Base-by-base conservation (phyloP, 345 rosid species). In the Salix suchowensis region DNA sequence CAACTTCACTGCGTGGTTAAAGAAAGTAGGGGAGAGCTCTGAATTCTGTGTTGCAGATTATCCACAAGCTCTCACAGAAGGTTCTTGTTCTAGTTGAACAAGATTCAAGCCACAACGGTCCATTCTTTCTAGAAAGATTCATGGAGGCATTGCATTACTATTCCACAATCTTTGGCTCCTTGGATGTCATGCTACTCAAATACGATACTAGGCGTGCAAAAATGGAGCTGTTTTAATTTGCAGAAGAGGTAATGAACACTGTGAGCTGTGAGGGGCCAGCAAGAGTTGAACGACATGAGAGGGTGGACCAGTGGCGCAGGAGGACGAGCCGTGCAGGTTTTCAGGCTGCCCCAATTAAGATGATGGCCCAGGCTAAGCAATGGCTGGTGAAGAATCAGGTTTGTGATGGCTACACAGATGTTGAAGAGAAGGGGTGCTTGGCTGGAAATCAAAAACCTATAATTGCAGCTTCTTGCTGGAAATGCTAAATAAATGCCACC, bases 271-370 rank as follows among this genome's bases (percentile, higher is more conserved):
- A 90, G 77, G 92, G 92, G 18, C 82, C 87, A n/a, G 87, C 79
- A 0, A 76, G 89, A 81, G 87, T 87, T 61, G 92, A 90, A 80
- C 67, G 92, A 73, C 91, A 86, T 6, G 94, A 88, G 88, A 85
- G 83, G 81, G 79, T 84, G 73, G 89, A 88, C 50, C 92, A 88
- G 60, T 90, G 91, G 94, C 83, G 88, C 15, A 71, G 94, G 83
- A 85, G 92, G 81, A 88, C 85, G 92, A 90, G 91, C 78, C 88
- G 91, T n/a, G 92, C 92, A 0, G 88, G 91, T 19, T 90, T 90
- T 39, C 94, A 88, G 82, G 88, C 82, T 23, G 82, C 88, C 40
- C 89, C 89, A 0, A 69, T 85, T 24, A 87, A 83, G 88, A 84
- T 85, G 88, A 14, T 87, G 77, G 71, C 79, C 71, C 86, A 79